Conservation (phyloP, 2,329 filamentous ascomycete genomes). For the Colletotrichum agaves region DNA sequence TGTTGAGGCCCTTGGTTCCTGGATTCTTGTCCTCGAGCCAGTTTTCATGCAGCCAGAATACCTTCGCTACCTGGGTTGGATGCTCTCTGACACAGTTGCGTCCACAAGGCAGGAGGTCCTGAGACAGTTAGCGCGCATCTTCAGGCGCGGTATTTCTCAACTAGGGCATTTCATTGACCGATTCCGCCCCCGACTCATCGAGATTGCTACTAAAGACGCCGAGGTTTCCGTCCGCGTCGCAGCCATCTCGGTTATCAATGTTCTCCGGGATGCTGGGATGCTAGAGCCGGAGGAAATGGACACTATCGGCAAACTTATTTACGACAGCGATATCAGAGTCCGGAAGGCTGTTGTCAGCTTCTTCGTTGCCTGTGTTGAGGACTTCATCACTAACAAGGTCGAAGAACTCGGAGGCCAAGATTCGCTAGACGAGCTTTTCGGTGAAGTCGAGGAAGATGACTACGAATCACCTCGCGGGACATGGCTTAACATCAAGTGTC, state of each 20-base stretch:
- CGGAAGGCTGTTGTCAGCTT: conserved; percentile 91
- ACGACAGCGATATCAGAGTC: conserved; percentile 85
- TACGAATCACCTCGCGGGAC: conserved; percentile 79
- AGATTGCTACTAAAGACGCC: conserved; percentile 89
- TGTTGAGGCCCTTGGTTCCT: conserved; percentile 84
- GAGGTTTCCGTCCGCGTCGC: conserved; percentile 83
- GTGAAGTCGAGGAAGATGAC: conserved; percentile 77
- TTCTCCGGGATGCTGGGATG: conserved; percentile 84
- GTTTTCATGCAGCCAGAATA: conserved; percentile 92
- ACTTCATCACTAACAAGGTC: conserved; percentile 80
- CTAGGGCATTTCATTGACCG: conserved; percentile 93
- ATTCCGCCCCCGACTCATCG: conserved; percentile 86
- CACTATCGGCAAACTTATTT: conserved; percentile 85
- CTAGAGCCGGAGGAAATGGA: conserved; percentile 94
- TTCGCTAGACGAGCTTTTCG: conserved; percentile 78
- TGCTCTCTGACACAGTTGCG: conserved; percentile 83
- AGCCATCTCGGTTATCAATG: conserved; percentile 84
- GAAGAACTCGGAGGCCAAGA: conserved; percentile 88
- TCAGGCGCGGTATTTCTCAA: conserved; percentile 83
- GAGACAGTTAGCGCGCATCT: conserved; percentile 82
- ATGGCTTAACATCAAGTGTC: conserved; percentile 92
- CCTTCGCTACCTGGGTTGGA: conserved; percentile 94
- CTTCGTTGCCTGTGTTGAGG: conserved; percentile 87
- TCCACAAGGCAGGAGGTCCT: conserved; percentile 86
- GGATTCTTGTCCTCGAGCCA: conserved; percentile 84